Base-by-base conservation (phyloP, 2,329 filamentous ascomycete genomes). In the Clarireedia hainanense region DNA sequence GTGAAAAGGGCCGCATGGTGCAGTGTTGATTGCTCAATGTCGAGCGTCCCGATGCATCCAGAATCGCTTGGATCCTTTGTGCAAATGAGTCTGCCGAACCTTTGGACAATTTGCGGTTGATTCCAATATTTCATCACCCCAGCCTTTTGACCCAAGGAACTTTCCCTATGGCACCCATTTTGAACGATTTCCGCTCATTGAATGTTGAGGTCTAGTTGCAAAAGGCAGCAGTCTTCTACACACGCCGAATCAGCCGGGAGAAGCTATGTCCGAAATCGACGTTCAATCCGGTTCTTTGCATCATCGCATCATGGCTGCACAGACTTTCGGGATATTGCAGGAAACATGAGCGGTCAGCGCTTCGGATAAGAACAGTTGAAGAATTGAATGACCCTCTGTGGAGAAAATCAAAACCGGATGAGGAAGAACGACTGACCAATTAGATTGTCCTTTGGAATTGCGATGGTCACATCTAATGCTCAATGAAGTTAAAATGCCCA, bases 371-470 rank as follows among this genome's bases (percentile, higher is more conserved):
- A 46, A 23, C 42, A 46, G 23, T 46, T 46, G 42, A 46, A 23
- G 6, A 63, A 67, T 67, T 69, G 64, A 59, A 60, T 20, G 67
- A 66, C 58, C 47, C 40, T 40, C 50, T 56, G 42, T 46, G 42
- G 42, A 24, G 42, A 46, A 46, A 17, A 23, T 14, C 10, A 46
- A 46, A 34, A 17, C 42, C 14, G 20, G 42, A 24, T 23, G 23
- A 24, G 23, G 17, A 46, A 26, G 42, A 46, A 5, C 10, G 12
- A 20, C 24, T 46, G 42, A 15, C 42, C 42, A 46, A 46, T 34
- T 46, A 56, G 60, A 64, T 61, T 64, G 54, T 58, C 20, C 20
- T 14, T 30, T 48, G 5, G 30, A 48, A 48, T 48, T 48, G 15
- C 46, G 46, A 48, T 48, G 23, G 24, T 36, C 46, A 36, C 46